Evolutionary conservation across 1,284 basidiomycete genomes (phyloP).

Genomic region (Boletus smithii): DNA sequence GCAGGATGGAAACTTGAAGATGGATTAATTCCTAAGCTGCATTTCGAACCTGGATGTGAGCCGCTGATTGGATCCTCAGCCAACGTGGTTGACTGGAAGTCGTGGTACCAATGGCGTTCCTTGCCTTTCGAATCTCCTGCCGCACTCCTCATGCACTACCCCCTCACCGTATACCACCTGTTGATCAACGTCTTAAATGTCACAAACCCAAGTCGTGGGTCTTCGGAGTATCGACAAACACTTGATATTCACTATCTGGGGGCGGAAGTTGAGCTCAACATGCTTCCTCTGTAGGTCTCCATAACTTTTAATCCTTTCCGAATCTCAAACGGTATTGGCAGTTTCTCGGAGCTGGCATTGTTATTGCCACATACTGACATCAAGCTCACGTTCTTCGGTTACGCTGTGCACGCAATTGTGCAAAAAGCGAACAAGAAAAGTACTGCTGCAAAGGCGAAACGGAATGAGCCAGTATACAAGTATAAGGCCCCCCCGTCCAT

Average conservation of each 20-base stretch:
- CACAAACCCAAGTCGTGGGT: constrained; percentile 27
- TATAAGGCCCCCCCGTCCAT: constrained; percentile 38
- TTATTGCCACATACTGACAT: constrained; percentile 42
- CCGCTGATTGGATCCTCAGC: constrained; percentile 23
- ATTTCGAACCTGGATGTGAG: constrained; percentile 29
- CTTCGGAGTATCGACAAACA: constrained; percentile 21
- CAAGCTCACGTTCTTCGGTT: constrained; percentile 38
- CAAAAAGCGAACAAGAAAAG: constrained; percentile 28
- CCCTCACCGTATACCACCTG: constrained; percentile 39
- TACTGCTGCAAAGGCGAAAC: constrained; percentile 26
- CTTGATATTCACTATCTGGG: constrained; percentile 39
- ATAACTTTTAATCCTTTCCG: neutral
- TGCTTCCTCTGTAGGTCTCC: constrained; percentile 39
- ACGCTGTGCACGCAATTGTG: constrained; percentile 32
- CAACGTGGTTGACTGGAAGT: constrained; percentile 37
- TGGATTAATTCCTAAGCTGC: constrained; percentile 33
- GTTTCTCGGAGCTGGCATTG: constrained; percentile 42
- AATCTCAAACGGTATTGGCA: constrained; percentile 14
- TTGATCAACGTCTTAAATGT: constrained; percentile 35
- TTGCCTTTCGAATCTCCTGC: constrained; percentile 41
- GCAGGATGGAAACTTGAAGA: constrained; percentile 40
- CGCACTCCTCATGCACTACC: constrained; percentile 40
- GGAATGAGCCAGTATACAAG: constrained; percentile 32
- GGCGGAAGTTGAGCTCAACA: constrained; percentile 43
- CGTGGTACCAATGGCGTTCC: constrained; percentile 41